Evolutionary conservation across 1,284 basidiomycete species (phyloP), one percentile per base, ranked within the genome.

Genomic region (Vanrija humicola): DNA sequence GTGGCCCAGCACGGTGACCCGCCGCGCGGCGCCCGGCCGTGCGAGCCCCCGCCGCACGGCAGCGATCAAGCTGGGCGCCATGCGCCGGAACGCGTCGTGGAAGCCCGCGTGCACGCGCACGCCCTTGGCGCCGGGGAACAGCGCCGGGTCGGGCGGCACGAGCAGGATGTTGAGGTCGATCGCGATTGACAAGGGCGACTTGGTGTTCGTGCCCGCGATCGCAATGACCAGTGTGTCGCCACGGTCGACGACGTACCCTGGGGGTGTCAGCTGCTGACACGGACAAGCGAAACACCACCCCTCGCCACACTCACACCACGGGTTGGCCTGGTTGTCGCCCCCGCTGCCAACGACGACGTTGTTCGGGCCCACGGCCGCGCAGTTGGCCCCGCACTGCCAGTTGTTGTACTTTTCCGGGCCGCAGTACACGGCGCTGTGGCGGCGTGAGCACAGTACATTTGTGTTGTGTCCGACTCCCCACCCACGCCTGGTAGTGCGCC

Each of bases 1-100:
- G 48, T 68, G 66, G 23, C 66, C 66, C 26, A 54, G 46, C 5
- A 67, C 62, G 16, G 63, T 19, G 8, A 67, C 50, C 18, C 34
- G 34, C 34, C 34, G 60, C 46, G 12, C 34, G 50, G 38, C 28
- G 42, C 0, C 60, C 34, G 18, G 9, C 18, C 7, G 38, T 4
- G 14, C 29, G 23, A 12, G 38, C 21, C 14, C 16, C 14, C 50
- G 8, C 25, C 46, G 15, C 4, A 65, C 55, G 1, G 50, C 59
- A 7, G 29, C n/a, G 3, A 26, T 29, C n/a, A 65, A 28, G 0
- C 19, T 38, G 12, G 38, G 34, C 3, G 38, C 39, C 39, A 68
- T 58, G 8, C 56, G 47, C 46, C 43, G 43, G 54, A 66, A 65
- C 16, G 65, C 62, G 10, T 38, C 44, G 48, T 66, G 61, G 40